phyloP scores from a whole-genome alignment of 228 moss, liverwort and hornwort species.

The Sphagnum fallax region DNA sequence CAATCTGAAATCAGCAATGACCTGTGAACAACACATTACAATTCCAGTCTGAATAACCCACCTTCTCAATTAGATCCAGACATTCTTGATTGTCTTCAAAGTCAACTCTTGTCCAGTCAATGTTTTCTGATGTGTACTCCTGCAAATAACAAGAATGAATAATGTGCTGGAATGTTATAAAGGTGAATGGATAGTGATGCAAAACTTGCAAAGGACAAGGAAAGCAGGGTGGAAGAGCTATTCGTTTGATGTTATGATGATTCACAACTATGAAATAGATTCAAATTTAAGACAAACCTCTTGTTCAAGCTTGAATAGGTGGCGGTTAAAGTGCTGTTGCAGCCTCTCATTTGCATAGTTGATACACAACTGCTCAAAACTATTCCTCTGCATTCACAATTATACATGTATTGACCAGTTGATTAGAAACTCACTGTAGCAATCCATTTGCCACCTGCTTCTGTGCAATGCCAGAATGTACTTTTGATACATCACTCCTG shows the following conservation, averaged over 20 bases:
- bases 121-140: constrained; percentile 13
- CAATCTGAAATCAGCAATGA: no score
- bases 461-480: not conserved
- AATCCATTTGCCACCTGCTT: not conserved
- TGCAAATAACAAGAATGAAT: not conserved
- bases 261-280: no score
- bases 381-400: constrained; percentile 12
- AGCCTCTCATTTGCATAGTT: constrained; percentile 26
- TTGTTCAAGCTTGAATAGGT: constrained; percentile 22
- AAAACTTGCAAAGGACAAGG: no score
- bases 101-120: constrained; percentile 16
- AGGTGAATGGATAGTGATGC: not conserved
- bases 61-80: constrained; percentile 23
- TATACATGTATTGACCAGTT: no score
- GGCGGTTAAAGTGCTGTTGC: constrained; percentile 21
- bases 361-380: constrained; percentile 24
- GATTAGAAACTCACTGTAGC: not conserved
- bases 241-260: no score
- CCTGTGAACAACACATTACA: no score
- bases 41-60: not conserved
- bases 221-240: no score
- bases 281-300: constrained; percentile 5
- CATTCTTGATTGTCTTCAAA: constrained; percentile 22
- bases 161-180: not conserved
- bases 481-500: not conserved